Evolutionary conservation across 352 stramenopile genomes (phyloP).

Genomic region (Globisporangium paroecandrum): DNA sequence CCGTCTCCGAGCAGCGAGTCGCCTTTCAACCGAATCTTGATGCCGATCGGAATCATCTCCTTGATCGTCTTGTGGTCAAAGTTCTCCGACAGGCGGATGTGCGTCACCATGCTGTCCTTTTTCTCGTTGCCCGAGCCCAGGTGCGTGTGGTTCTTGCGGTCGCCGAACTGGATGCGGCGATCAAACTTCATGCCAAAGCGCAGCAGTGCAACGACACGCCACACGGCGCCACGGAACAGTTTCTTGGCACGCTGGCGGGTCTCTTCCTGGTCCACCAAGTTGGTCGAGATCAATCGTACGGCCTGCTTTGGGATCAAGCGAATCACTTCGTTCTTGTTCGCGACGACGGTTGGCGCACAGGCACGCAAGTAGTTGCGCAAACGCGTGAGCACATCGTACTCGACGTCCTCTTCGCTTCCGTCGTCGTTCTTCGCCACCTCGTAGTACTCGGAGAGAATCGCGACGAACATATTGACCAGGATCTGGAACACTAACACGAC

Average conservation of each 20-base stretch:
- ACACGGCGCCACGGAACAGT: conserved; percentile 79
- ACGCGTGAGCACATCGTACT: conserved; percentile 85
- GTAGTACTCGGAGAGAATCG: conserved; percentile 87
- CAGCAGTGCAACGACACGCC: conserved; percentile 82
- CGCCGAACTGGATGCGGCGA: conserved; percentile 72
- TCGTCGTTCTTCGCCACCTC: conserved; percentile 81
- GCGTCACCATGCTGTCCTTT: conserved; percentile 53
- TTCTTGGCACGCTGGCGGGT: conserved; percentile 77
- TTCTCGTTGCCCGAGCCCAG: conserved; percentile 21
- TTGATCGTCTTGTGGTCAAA: conserved; percentile 90
- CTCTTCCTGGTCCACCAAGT: conserved; percentile 84
- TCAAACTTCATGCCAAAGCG: conserved; percentile 89
- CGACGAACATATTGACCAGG: conserved; percentile 89
- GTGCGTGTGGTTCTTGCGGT: conserved; percentile 39
- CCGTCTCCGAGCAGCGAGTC: conserved; percentile 76
- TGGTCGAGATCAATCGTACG: conserved; percentile 84
- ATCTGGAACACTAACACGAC: conserved; percentile 86
- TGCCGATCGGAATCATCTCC: conserved; percentile 84
- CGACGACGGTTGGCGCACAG: conserved; percentile 75
- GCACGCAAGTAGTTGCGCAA: conserved; percentile 73
- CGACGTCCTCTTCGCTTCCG: conserved; percentile 61
- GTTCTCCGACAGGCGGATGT: conserved; percentile 85
- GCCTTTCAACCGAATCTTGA: conserved; percentile 75
- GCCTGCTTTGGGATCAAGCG: conserved; percentile 66
- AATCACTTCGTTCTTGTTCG: conserved; percentile 75